Conservation (phyloP, 2,329 filamentous ascomycete species). For the Colletotrichum viniferum region DNA sequence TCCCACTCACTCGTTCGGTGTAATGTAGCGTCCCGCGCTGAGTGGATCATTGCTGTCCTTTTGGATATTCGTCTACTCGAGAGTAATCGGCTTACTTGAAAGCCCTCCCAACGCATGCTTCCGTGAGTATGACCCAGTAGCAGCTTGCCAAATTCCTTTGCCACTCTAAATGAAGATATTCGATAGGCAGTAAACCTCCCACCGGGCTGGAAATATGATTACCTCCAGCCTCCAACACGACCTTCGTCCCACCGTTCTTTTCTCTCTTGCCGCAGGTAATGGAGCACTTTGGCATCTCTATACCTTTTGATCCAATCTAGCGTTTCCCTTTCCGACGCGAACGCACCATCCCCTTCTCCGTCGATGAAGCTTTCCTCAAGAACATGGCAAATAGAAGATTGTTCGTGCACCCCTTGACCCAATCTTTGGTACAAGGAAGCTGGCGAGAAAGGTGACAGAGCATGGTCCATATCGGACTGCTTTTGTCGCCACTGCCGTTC, state of each 20-base stretch:
- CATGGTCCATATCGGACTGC: conserved; percentile 86
- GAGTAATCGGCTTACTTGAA: neutral
- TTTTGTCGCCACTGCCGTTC: conserved; percentile 93
- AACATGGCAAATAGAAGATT: conserved; percentile 78
- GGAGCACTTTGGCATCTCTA: conserved; percentile 77
- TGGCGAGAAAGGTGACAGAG: conserved; percentile 83
- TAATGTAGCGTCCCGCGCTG: neutral
- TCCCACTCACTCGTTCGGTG: neutral
- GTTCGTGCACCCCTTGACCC: conserved; percentile 77
- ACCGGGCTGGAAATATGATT: neutral
- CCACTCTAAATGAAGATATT: neutral
- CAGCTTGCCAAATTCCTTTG: neutral
- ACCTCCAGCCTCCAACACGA: conserved; percentile 88
- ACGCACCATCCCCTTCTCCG: conserved; percentile 40
- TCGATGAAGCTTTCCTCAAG: conserved; percentile 95
- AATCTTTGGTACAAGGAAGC: conserved; percentile 85
- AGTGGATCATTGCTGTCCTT: neutral
- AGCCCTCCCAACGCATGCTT: neutral
- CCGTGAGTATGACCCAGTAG: neutral
- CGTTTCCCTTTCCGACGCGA: conserved; percentile 79
- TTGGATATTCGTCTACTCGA: neutral
- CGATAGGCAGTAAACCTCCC: neutral
- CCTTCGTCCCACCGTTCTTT: conserved; percentile 97
- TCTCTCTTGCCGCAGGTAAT: conserved; percentile 82
- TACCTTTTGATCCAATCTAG: conserved; percentile 84